Evolutionary conservation across 1,284 basidiomycete species (phyloP), one percentile per base, ranked within the genome.

Genomic region (Acaromyces ingoldii): DNA sequence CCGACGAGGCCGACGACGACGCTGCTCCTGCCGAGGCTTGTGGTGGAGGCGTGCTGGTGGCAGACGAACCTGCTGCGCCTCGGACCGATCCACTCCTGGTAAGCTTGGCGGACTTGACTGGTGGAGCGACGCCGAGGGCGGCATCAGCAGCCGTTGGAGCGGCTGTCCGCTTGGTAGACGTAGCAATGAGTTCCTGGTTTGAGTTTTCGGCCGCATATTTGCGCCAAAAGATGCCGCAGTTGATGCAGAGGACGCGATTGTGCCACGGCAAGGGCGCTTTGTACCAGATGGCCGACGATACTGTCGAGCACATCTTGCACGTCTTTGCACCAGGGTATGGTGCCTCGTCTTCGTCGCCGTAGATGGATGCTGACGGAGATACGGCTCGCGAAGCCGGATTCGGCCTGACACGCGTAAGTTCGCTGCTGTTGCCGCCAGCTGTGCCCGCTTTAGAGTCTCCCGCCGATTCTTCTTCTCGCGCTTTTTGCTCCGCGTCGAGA

Each of bases 141-240:
- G 62, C 67, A 7, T 59, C 62, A n/a, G 51, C 49, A 6, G 53
- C 51, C 2, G 56, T 48, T n/a, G 54, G 46, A 4, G 55, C 53
- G 6, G 56, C 52, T 44, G 63, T 63, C 49, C 63, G 61, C 15
- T 61, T 55, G 10, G 60, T 60, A 34, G 55, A 64, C 48, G 58
- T 53, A 17, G 67, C 63, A 4, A 66, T 55, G 10, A 68, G 51
- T 13, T 66, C 63, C 10, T 58, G 57, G 7, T 59, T 64, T 33
- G 57, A 63, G 13, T 40, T 36, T 37, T 74, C 70, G 7, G 70
- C 70, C 7, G 72, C 72, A 48, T 75, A 75, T 49, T 72, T 75
- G 33, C 72, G 61, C 72, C 72, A 75, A 38, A 67, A 60, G 21
- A 72, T 53, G n/a, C 72, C 72, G 45, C 72, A 75, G 33, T 60